A percentile compares a stretch with the other conserved stretches of the same genome.
Conservation (phyloP, 148 eudicot genomes). For the Nepenthes mirabilis region DNA sequence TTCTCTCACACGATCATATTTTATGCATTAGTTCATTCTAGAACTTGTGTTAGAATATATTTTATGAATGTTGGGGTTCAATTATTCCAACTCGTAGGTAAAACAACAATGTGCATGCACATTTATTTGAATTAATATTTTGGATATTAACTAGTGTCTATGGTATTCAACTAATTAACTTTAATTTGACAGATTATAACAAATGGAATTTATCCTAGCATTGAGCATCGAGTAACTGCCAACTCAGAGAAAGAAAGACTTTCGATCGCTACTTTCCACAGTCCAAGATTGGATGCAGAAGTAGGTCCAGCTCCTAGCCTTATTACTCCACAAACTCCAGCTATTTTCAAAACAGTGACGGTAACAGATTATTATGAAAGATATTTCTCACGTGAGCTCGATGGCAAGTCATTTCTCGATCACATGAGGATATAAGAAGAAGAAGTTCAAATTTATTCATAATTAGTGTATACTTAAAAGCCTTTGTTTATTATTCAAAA, state of each 20-base stretch:
- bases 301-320: slow-evolving; percentile 32
- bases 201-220: slow-evolving; percentile 44
- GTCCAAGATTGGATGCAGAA: slow-evolving; percentile 21
- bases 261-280: slow-evolving; percentile 46
- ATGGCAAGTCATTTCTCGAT: background rate
- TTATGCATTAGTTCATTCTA: no score
- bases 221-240: slow-evolving; percentile 54
- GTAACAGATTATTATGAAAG: slow-evolving; percentile 9
- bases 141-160: background rate
- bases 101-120: no score
- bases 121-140: background rate
- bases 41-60: no score
- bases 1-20: no score
- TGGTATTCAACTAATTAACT: background rate
- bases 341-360: slow-evolving; percentile 5
- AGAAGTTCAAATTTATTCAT: no score
- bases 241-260: slow-evolving; percentile 37
- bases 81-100: no score
- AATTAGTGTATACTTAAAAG: no score
- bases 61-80: no score
- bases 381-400: background rate
- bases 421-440: no score
- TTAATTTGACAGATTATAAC: slow-evolving; percentile 31
- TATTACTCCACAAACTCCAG: slow-evolving; percentile 10
- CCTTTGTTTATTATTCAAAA: no score